Evolutionary conservation across 2,329 filamentous ascomycete genomes (phyloP), one percentile per base, ranked within the genome.

Genomic region (Coleophoma cylindrospora): DNA sequence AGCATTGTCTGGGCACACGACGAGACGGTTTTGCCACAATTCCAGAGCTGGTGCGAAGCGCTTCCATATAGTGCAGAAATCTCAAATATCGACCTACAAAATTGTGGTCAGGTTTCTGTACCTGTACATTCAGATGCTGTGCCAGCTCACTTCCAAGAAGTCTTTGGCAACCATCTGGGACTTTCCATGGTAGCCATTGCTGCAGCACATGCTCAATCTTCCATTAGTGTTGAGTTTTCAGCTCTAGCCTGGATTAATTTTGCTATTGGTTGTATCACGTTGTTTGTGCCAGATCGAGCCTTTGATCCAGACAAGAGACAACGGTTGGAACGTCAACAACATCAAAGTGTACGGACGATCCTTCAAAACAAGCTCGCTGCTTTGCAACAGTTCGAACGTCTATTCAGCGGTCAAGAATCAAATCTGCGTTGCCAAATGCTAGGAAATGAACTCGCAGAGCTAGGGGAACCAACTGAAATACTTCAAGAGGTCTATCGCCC

Each of bases 241-340:
- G 77, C 81, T 17, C 68, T 86, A 19, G 85, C 87, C 5, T 94
- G 91, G 82, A 76, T 91, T 27, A 76, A 86, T 46, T 83, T 96
- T 53, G 86, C 89, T 2, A 69, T 91, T 17, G 84, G 85, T 14
- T 81, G 86, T 37, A 74, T 97, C 44, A 80, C 80, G 54, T 75
- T 96, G 2, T 96, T 92, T 62, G 83, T 97, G 2, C 91, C 95
- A 0, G 86, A 95, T 66, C 84, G 86, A 57, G 79, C 87, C 3
- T 94, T 92, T 61, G 94, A 99, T 66, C 94, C 94, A 1, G 80
- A 84, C 52, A 73, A 84, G 51, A 74, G 79, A 47, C 79, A 81
- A 5, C 73, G 79, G 47, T 78, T 96, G 15, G 84, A 90, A 58
- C 79, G 81, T 17, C 67, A 76, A 48, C 70, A 80, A 19, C 76